Evolutionary conservation across 1,284 basidiomycete genomes (phyloP).

Genomic region (Cryptococcus jaspeensis): DNA sequence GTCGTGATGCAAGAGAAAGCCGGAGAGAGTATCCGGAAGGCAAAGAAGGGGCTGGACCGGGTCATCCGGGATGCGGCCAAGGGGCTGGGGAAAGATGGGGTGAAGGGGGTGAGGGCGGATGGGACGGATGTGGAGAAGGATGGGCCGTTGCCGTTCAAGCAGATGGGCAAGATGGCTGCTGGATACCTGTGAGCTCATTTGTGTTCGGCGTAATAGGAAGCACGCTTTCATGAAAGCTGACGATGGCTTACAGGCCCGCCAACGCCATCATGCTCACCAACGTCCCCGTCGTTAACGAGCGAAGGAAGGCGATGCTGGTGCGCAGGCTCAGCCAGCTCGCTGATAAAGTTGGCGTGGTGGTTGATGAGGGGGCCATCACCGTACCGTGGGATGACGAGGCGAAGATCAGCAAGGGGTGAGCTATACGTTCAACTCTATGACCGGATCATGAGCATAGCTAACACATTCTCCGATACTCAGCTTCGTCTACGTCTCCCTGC

Average conservation of each 20-base stretch:
- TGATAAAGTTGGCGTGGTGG: too few relatives aligned
- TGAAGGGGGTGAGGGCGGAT: slow-evolving; percentile 4
- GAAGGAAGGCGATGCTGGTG: not conserved
- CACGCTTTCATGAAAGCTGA: not conserved
- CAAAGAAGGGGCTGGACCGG: slow-evolving; percentile 27
- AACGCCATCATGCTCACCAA: too few relatives aligned
- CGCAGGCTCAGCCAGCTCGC: too few relatives aligned
- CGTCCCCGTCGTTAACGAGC: not conserved
- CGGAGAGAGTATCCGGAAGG: slow-evolving; percentile 22
- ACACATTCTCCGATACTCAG: too few relatives aligned
- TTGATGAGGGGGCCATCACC: too few relatives aligned
- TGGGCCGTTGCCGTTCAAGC: slow-evolving; percentile 15
- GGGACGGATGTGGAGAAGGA: slow-evolving; percentile 7
- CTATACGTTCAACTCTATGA: too few relatives aligned
- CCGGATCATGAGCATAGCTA: too few relatives aligned
- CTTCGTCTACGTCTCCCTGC: too few relatives aligned
- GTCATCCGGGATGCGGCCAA: slow-evolving; percentile 16
- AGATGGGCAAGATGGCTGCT: slow-evolving; percentile 5
- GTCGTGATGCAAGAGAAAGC: slow-evolving; percentile 17
- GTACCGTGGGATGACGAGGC: too few relatives aligned
- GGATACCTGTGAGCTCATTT: not conserved
- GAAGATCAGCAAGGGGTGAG: too few relatives aligned
- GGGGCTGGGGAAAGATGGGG: slow-evolving; percentile 1
- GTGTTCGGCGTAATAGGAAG: not conserved
- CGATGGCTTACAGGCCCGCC: too few relatives aligned